Evolutionary conservation across 257 asterid genomes (phyloP).

Genomic region (Pogostemon cablin): DNA sequence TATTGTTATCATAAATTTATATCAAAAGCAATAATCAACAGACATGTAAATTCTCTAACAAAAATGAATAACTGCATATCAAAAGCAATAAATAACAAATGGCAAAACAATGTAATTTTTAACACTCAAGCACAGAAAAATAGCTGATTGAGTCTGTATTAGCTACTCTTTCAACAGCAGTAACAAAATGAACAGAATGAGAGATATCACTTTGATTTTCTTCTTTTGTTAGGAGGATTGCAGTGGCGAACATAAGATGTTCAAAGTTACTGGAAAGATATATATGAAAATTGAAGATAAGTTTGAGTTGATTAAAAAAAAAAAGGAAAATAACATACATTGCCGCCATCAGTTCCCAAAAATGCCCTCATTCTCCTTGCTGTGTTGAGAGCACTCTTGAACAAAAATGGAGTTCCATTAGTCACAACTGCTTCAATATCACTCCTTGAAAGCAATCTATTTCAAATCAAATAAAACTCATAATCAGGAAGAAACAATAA

Average conservation of each 20-base stretch:
- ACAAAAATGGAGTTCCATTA: conserved; percentile 89
- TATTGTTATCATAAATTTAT: too few relatives aligned
- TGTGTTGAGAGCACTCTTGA: conserved; percentile 77
- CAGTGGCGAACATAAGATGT: neutral
- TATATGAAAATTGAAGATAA: conserved; percentile 14
- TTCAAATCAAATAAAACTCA: conserved; percentile 20
- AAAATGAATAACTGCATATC: neutral
- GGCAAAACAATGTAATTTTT: neutral
- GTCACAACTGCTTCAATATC: conserved; percentile 72
- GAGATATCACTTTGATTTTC: neutral
- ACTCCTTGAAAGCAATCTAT: conserved; percentile 73
- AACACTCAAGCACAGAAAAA: neutral
- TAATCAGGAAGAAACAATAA: conserved; percentile 12
- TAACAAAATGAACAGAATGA: neutral
- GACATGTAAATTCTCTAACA: conserved; percentile 3
- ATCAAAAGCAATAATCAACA: neutral
- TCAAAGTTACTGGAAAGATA: conserved; percentile 10
- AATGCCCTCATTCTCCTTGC: conserved; percentile 76
- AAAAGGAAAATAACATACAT: conserved; percentile 43
- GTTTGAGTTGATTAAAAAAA: conserved; percentile 1
- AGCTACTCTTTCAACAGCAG: neutral
- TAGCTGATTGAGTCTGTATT: neutral
- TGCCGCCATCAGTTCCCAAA: conserved; percentile 62
- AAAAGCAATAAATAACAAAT: conserved; percentile 3
- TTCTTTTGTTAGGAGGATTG: neutral